phyloP scores from a whole-genome alignment of 768 basidiomycete genomes.

The Termitomyces heimii region DNA sequence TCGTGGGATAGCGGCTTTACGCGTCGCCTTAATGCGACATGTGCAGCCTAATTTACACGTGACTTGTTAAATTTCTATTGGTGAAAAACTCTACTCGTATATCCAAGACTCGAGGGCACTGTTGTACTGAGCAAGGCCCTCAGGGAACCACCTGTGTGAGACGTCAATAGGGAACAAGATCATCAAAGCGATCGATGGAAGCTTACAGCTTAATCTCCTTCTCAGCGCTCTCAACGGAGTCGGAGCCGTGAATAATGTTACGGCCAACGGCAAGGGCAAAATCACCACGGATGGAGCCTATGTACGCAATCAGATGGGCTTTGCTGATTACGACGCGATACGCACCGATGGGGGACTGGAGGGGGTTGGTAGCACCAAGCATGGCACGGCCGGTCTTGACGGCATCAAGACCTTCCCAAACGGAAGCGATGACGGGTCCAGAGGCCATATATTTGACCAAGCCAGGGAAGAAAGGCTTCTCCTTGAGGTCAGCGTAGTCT shows the following conservation, averaged over 20 bases:
- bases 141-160: conserved; percentile 80
- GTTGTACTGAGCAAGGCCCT: conserved; percentile 70
- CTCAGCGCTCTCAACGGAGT: conserved; percentile 83
- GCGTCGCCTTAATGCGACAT: conserved; percentile 2
- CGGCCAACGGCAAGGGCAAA: conserved; percentile 91
- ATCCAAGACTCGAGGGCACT: conserved; percentile 65
- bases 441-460: conserved; percentile 94
- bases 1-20: conserved; percentile 9
- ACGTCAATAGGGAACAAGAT: conserved; percentile 1
- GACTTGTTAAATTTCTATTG: conserved; percentile 6
- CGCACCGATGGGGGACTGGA: conserved; percentile 80
- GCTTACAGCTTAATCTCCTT: conserved; percentile 92
- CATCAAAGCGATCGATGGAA: background rate
- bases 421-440: conserved; percentile 95
- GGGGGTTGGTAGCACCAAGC: conserved; percentile 97
- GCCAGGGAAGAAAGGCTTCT: conserved; percentile 94
- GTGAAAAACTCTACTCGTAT: conserved; percentile 55
- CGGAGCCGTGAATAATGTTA: conserved; percentile 91
- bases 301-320: conserved; percentile 4
- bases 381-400: conserved; percentile 95
- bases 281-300: conserved; percentile 95
- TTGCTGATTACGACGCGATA: conserved; percentile 1
- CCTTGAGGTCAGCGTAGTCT: conserved; percentile 97
- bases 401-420: conserved; percentile 91
- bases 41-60: conserved; percentile 10